Percentiles rank a stretch among this genome's conserved stretches.
phyloP scores from a whole-genome alignment of 2,329 filamentous ascomycete species.

The Passalora sequoiae region DNA sequence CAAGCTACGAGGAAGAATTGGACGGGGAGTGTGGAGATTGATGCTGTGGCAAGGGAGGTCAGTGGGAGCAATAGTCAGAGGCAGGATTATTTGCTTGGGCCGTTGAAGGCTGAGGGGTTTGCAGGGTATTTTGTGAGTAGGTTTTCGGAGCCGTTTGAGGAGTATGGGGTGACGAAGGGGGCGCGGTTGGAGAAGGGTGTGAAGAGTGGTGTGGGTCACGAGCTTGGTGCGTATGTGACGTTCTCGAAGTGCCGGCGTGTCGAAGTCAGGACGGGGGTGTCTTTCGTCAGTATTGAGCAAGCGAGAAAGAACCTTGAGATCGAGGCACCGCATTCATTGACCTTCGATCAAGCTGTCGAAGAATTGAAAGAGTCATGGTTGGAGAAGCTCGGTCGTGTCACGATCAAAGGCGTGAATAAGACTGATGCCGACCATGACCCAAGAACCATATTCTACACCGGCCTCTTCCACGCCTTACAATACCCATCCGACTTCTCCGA shows the following conservation, averaged over 20 bases:
- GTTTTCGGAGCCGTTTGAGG: slow-evolving; percentile 42
- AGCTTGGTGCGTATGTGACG: slow-evolving; percentile 40
- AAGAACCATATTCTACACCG: slow-evolving; percentile 45
- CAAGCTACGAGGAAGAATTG: slow-evolving; percentile 45
- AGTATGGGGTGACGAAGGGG: slow-evolving; percentile 36
- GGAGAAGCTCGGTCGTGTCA: slow-evolving; percentile 43
- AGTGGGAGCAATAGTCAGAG: slow-evolving; percentile 44
- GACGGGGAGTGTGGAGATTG: slow-evolving; percentile 42
- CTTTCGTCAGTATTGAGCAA: slow-evolving; percentile 46
- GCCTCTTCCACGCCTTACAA: slow-evolving; percentile 45
- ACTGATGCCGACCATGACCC: slow-evolving; percentile 41
- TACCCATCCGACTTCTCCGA: slow-evolving; percentile 48
- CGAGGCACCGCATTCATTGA: slow-evolving; percentile 36
- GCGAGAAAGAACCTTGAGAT: slow-evolving; percentile 44
- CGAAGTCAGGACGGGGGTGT: slow-evolving; percentile 46
- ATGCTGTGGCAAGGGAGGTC: slow-evolving; percentile 36
- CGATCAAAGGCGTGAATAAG: slow-evolving; percentile 41
- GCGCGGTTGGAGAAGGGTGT: slow-evolving; percentile 24
- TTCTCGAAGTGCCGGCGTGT: slow-evolving; percentile 34
- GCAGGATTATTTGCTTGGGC: slow-evolving; percentile 45
- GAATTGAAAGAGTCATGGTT: slow-evolving; percentile 43
- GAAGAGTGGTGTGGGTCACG: slow-evolving; percentile 32
- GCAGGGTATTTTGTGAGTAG: slow-evolving; percentile 46
- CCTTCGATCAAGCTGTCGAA: slow-evolving; percentile 39
- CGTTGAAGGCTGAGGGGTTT: slow-evolving; percentile 40